Evolutionary conservation across 2,329 filamentous ascomycete genomes (phyloP).

Genomic region (Lachnellula hyalina): DNA sequence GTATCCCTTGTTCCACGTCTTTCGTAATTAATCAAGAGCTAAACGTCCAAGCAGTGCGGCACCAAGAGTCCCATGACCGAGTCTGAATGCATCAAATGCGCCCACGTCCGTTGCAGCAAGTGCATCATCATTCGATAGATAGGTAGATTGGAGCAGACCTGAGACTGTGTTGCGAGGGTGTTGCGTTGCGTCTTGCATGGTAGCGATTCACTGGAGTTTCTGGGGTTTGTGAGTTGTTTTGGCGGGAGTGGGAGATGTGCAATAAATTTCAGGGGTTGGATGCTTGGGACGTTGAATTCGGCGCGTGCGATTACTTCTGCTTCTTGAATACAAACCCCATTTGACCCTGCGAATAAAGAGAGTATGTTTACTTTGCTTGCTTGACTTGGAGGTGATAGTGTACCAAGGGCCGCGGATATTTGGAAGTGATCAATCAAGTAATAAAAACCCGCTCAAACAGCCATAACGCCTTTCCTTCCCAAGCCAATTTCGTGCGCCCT

Average conservation of each 20-base stretch:
- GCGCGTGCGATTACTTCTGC: neutral
- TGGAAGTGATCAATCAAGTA: too few relatives aligned
- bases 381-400: too few relatives aligned
- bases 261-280: neutral
- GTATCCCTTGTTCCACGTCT: neutral
- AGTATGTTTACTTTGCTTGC: neutral
- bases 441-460: neutral
- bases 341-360: neutral
- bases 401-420: too few relatives aligned
- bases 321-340: neutral
- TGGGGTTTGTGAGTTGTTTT: neutral
- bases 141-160: neutral
- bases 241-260: neutral
- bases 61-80: neutral
- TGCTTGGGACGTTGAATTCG: neutral
- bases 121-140: neutral
- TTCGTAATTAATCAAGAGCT: neutral
- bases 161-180: neutral
- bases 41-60: neutral
- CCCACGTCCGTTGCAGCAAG: neutral
- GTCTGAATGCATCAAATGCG: neutral
- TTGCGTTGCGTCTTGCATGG: too few relatives aligned
- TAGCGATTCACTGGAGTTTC: neutral
- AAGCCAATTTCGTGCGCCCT: neutral
- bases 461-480: conserved; percentile 7